Evolutionary conservation across 192 early-diverging fungal species (phyloP).

Genomic region (Entophlyctis luteolus): DNA sequence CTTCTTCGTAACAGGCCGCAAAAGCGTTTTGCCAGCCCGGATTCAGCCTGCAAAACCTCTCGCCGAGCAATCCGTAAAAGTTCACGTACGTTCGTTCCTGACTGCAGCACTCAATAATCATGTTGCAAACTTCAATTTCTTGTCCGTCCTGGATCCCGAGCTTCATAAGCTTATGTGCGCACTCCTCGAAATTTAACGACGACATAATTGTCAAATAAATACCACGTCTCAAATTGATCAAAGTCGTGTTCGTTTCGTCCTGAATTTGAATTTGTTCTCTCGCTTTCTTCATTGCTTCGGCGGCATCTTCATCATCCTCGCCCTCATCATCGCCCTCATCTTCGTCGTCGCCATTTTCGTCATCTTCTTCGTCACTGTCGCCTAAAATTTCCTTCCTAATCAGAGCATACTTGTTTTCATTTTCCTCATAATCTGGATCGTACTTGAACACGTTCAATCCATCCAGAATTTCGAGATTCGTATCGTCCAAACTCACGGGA

Average conservation of each 20-base stretch:
- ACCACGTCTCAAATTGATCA: slow-evolving; percentile 82
- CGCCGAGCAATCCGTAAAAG: slow-evolving; percentile 89
- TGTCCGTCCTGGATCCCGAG: slow-evolving; percentile 78
- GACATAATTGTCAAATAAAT: slow-evolving; percentile 97
- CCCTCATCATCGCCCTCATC: slow-evolving; percentile 55
- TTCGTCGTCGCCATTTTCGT: slow-evolving; percentile 35
- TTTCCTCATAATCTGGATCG: slow-evolving; percentile 74
- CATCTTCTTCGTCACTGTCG: slow-evolving; percentile 32
- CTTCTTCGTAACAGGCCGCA: slow-evolving; percentile 70
- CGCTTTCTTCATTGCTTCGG: slow-evolving; percentile 34
- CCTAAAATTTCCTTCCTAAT: slow-evolving; percentile 87
- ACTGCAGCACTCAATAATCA: slow-evolving; percentile 95
- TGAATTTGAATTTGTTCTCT: slow-evolving; percentile 59
- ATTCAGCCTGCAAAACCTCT: slow-evolving; percentile 85
- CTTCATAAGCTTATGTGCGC: slow-evolving; percentile 89
- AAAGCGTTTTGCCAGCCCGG: slow-evolving; percentile 76
- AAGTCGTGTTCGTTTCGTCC: slow-evolving; percentile 85
- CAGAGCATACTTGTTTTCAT: slow-evolving; percentile 75
- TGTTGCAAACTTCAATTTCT: slow-evolving; percentile 88
- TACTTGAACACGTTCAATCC: slow-evolving; percentile 78
- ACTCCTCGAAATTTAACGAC: slow-evolving; percentile 90
- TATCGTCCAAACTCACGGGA: slow-evolving; percentile 75
- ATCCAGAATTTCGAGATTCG: slow-evolving; percentile 75
- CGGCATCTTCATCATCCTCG: slow-evolving; percentile 46
- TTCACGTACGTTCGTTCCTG: slow-evolving; percentile 93